Evolutionary conservation across 2,329 filamentous ascomycete genomes (phyloP), one percentile per base, ranked within the genome.

Genomic region (Laburnicola sp.): DNA sequence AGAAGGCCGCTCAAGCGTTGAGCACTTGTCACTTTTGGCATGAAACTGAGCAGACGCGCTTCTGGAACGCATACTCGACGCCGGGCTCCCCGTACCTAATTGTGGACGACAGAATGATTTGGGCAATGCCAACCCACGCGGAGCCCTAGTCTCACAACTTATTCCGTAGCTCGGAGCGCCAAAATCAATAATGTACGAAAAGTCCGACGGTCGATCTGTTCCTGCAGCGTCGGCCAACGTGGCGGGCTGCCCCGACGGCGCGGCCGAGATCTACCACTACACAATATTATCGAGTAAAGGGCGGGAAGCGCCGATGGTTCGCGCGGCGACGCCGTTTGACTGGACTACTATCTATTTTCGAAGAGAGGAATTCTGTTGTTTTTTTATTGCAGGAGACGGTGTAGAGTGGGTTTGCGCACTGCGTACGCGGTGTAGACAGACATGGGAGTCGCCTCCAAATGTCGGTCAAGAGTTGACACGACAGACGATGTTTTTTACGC

Each of bases 381-480:
- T 45, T 34, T 45, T 45, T 34, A 22, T n/a, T 37, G 21, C 10
- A 25, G 1, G n/a, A 37, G 21, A 16, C 38, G 38, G 38, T 30
- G 27, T 25, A 28, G 22, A 26, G 10, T 41, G 16, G 16, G 16
- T 36, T 35, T 11, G 8, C 2, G 23, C 16, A 16, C 16, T 16
- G 16, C 16, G 16, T 16, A 16, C 16, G 16, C 16, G 16, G 16
- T 16, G 16, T 16, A 16, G 16, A 16, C 16, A 16, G 16, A 16
- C 16, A 16, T 16, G 5, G 26, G 16, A 22, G 10, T 27, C 21
- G 21, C 23, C 3, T n/a, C 16, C 4, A 42, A 37, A 42, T 54
- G 47, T 54, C 43, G 46, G 51, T 54, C 51, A 54, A 54, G 51
- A 41, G 51, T 47, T 50, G 51, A 50, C 36, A 11, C 16, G 16